phyloP scores from a whole-genome alignment of 2,329 filamentous ascomycete species.

The Colletotrichum coccodes region DNA sequence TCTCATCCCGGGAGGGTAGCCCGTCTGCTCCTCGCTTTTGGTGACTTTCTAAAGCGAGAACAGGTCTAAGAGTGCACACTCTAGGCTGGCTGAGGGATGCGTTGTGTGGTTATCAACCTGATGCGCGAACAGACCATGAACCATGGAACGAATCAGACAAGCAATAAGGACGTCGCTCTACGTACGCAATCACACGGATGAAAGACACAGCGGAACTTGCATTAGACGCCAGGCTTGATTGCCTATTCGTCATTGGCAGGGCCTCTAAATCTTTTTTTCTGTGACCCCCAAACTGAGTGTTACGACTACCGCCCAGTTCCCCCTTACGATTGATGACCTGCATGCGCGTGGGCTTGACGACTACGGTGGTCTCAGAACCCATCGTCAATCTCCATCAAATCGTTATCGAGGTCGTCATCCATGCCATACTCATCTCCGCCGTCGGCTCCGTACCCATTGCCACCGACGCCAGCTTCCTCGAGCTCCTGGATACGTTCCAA shows the following conservation, averaged over 20 bases:
- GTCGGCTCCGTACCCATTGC: slow-evolving; percentile 37
- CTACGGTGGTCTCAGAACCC: slow-evolving; percentile 30
- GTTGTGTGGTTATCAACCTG: too few species aligned
- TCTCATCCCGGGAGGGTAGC: too few species aligned
- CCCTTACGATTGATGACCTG: neutral
- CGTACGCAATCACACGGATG: neutral
- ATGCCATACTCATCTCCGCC: slow-evolving; percentile 58
- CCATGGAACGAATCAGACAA: neutral
- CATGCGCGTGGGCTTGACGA: neutral
- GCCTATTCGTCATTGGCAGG: too few species aligned
- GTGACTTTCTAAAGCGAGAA: too few species aligned
- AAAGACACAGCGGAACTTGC: neutral
- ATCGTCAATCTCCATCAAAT: slow-evolving; percentile 63
- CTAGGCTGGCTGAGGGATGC: too few species aligned
- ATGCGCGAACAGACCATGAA: too few species aligned
- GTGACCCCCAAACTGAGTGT: neutral
- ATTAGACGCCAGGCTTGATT: neutral
- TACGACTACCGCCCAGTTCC: neutral
- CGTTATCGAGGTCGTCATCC: slow-evolving; percentile 63
- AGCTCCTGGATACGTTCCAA: slow-evolving; percentile 74
- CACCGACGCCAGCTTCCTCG: slow-evolving; percentile 50
- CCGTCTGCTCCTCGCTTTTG: too few species aligned
- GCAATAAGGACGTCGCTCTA: neutral
- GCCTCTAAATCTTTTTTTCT: neutral
- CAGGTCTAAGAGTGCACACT: too few species aligned